These are phyloP conservation scores for Ascochyta clinopodiicola DNA, from an alignment of 2,329 filamentous ascomycete genomes.

Conservation along the genomic window DNA sequence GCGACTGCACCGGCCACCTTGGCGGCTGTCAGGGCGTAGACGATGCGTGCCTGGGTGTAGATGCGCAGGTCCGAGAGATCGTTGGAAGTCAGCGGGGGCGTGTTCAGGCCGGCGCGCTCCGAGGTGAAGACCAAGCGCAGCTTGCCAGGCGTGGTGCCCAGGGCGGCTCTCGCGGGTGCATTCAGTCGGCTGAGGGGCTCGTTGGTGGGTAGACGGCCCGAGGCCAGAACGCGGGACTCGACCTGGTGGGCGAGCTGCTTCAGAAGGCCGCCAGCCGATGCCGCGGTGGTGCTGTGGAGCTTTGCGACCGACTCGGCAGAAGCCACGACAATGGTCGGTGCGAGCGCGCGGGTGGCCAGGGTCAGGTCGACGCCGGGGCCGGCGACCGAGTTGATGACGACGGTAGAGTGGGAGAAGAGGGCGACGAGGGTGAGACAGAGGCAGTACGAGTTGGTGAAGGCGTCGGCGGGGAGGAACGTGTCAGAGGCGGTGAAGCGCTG, in stretches of 20 bases:
- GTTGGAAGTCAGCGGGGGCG: constrained; percentile 69
- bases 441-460: constrained; percentile 79
- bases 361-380: constrained; percentile 73
- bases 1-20: constrained; percentile 88
- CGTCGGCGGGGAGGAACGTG: constrained; percentile 83
- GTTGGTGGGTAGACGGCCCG: constrained; percentile 75
- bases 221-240: constrained; percentile 72
- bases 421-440: constrained; percentile 81
- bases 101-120: constrained; percentile 69
- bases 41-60: constrained; percentile 77
- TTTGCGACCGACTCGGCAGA: constrained; percentile 75
- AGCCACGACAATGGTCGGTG: constrained; percentile 82
- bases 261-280: constrained; percentile 66
- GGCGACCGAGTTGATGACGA: constrained; percentile 89
- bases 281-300: constrained; percentile 68
- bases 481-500: constrained; percentile 79
- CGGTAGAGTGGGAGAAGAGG: constrained; percentile 81
- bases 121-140: constrained; percentile 82
- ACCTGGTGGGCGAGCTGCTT: constrained; percentile 73
- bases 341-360: constrained; percentile 74
- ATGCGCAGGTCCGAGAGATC: constrained; percentile 82
- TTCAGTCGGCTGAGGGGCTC: constrained; percentile 68
- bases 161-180: constrained; percentile 62
- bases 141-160: constrained; percentile 71
- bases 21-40: constrained; percentile 83